These are phyloP conservation scores for Barnettozyma pratensis DNA, from an alignment of 805 yeast species.

Conservation along the genomic window DNA sequence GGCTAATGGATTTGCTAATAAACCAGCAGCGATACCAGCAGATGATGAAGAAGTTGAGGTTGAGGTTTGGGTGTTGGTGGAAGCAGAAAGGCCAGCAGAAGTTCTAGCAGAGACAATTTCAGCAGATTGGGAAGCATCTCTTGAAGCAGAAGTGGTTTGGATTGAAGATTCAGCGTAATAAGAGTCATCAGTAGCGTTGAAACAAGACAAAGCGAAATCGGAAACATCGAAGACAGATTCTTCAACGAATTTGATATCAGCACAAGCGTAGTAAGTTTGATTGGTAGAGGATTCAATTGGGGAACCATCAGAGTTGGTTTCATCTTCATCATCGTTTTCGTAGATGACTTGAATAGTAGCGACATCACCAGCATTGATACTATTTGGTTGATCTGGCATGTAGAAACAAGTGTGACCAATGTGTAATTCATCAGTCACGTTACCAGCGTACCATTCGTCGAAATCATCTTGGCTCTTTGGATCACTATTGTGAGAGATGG, in stretches of 20 bases:
- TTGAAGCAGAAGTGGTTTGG: conserved; percentile 20
- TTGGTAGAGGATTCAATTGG: conserved; percentile 35
- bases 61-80: conserved; percentile 9
- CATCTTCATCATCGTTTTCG: conserved; percentile 28
- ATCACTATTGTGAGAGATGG: conserved; percentile 35
- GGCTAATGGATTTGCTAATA: conserved; percentile 15
- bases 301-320: conserved; percentile 13
- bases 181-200: conserved; percentile 36
- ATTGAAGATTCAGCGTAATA: conserved; percentile 31
- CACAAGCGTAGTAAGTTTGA: conserved; percentile 40
- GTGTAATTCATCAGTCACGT: conserved; percentile 34
- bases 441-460: conserved; percentile 34
- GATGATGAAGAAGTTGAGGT: conserved; percentile 14
- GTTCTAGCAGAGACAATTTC: conserved; percentile 16
- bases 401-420: conserved; percentile 44
- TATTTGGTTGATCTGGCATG: conserved; percentile 37
- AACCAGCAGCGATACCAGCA: conserved; percentile 14
- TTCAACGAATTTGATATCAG: conserved; percentile 40
- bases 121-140: conserved; percentile 16
- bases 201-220: conserved; percentile 32
- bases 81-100: conserved; percentile 16
- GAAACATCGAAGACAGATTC: conserved; percentile 33
- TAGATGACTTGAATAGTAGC: conserved; percentile 43
- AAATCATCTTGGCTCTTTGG: conserved; percentile 38
- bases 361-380: conserved; percentile 32